phyloP scores from a whole-genome alignment of 148 eudicot genomes.

The Cornus suecica region DNA sequence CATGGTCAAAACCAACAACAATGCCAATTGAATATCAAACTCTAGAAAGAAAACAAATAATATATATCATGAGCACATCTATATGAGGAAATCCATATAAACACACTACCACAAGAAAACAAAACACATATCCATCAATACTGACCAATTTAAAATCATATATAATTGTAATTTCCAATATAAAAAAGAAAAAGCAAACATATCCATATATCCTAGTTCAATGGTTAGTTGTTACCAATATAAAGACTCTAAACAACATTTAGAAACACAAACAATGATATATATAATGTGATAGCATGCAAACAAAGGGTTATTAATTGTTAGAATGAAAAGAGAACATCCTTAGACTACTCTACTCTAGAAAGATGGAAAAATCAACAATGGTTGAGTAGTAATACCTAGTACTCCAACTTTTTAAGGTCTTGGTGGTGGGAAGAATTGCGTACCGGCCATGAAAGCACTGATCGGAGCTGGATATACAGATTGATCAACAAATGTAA shows the following conservation, averaged over 20 bases:
- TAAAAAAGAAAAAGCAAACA: constrained; percentile 5
- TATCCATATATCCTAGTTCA: constrained; percentile 7
- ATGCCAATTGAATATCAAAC: constrained; percentile 28
- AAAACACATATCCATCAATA: not conserved
- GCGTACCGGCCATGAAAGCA: constrained; percentile 90
- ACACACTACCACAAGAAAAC: not conserved
- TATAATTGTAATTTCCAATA: constrained; percentile 2
- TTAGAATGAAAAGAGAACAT: not conserved
- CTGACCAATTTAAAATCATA: constrained; percentile 12
- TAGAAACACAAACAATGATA: not conserved
- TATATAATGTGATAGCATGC: not conserved
- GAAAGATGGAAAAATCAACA: not conserved
- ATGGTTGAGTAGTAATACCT: not conserved
- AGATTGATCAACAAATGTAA: constrained; percentile 35
- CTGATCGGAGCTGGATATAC: constrained; percentile 61
- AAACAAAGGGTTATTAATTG: not conserved
- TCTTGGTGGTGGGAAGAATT: constrained; percentile 89
- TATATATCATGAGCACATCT: constrained; percentile 37
- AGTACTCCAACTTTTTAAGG: constrained; percentile 22
- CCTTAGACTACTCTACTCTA: not conserved
- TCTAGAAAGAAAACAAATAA: constrained; percentile 14
- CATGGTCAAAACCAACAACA: constrained; percentile 62
- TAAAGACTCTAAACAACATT: not conserved
- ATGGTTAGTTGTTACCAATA: not conserved
- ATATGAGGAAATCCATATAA: constrained; percentile 21